A percentile compares a stretch with the other conserved stretches of the same genome.
Conservation (phyloP, 306 rosid genomes). For the Canavalia ensiformis region DNA sequence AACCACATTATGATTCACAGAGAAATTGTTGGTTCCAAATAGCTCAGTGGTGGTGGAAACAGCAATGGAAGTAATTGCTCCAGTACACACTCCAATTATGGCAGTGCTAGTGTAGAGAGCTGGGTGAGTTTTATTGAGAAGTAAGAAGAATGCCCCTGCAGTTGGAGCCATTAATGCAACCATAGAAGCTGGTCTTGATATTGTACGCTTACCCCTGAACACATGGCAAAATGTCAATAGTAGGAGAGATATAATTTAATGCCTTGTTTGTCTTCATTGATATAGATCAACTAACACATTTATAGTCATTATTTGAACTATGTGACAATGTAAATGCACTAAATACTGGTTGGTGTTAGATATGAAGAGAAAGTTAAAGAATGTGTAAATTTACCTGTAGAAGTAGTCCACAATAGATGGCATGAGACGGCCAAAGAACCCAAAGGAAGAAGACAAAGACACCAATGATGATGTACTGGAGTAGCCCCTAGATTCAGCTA, state of each 20-base stretch:
- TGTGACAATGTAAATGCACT: constrained; percentile 32
- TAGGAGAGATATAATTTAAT: not conserved
- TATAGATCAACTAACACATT: constrained; percentile 47
- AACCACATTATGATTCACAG: constrained; percentile 77
- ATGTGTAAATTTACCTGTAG: constrained; percentile 57
- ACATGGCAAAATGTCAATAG: not conserved
- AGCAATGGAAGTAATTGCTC: constrained; percentile 78
- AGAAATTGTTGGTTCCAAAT: constrained; percentile 74
- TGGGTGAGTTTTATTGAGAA: constrained; percentile 49
- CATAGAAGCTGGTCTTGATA: constrained; percentile 68
- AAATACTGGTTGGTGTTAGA: not conserved
- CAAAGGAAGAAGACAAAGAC: constrained; percentile 82
- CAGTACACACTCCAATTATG: constrained; percentile 73
- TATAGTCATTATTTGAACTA: constrained; percentile 2
- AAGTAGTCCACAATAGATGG: constrained; percentile 71
- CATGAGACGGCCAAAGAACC: constrained; percentile 87
- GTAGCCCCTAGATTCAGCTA: constrained; percentile 77
- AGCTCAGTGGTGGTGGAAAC: constrained; percentile 75
- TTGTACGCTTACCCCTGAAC: constrained; percentile 55
- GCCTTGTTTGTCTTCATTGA: not conserved
- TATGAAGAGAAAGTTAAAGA: not conserved
- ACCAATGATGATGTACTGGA: constrained; percentile 67
- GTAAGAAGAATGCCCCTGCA: constrained; percentile 70
- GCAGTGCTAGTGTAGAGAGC: constrained; percentile 65
- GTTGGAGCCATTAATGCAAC: constrained; percentile 59